phyloP scores from a whole-genome alignment of 805 yeast species.

The Hanseniaspora occidentalis region DNA sequence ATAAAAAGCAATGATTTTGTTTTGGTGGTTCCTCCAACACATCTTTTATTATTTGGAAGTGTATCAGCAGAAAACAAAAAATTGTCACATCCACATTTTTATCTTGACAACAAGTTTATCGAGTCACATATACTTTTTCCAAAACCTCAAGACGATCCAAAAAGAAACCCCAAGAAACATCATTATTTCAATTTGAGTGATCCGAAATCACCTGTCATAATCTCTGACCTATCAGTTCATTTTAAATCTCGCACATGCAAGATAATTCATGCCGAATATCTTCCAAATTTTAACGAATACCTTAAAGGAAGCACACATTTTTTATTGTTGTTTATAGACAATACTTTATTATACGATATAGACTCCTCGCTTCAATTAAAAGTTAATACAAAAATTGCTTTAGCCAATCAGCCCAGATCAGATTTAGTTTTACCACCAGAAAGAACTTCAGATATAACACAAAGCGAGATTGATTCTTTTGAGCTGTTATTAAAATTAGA shows the following conservation, averaged over 20 bases:
- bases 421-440: no score
- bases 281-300: constrained; percentile 45
- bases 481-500: not conserved
- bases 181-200: not conserved
- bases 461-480: not conserved
- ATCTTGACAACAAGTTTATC: not conserved
- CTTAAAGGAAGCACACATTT: constrained; percentile 44
- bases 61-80: not conserved
- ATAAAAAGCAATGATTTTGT: constrained; percentile 41
- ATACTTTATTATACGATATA: not conserved
- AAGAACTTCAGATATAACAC: no score
- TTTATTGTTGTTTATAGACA: constrained; percentile 45
- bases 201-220: not conserved
- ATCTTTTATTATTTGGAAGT: constrained; percentile 23
- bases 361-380: not conserved
- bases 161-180: not conserved
- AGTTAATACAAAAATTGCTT: no score
- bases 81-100: not conserved
- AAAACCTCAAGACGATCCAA: no score
- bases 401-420: not conserved
- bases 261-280: constrained; percentile 34
- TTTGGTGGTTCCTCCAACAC: constrained; percentile 52
- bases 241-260: constrained; percentile 24
- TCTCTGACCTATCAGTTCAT: not conserved
- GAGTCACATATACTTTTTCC: not conserved